phyloP scores from a whole-genome alignment of 2,329 filamentous ascomycete genomes.

The Emericellopsis atlantica region DNA sequence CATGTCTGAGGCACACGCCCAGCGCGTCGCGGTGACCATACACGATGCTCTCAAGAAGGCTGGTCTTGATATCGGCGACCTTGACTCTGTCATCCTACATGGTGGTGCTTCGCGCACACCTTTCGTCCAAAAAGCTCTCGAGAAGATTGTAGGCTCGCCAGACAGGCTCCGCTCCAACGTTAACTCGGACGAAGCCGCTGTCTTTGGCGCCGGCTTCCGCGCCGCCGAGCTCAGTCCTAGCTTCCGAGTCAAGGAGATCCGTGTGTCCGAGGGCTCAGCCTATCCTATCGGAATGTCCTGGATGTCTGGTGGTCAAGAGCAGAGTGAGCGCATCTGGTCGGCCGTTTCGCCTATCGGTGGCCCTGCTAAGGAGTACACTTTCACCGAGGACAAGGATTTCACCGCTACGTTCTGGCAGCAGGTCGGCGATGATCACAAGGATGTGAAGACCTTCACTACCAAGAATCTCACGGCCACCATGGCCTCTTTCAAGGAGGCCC shows the following conservation, averaged over 20 bases:
- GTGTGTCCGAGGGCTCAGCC: slow-evolving; percentile 60
- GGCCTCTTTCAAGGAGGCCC: slow-evolving; percentile 63
- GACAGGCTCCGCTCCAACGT: slow-evolving; percentile 86
- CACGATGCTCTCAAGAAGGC: slow-evolving; percentile 63
- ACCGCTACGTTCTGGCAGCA: slow-evolving; percentile 69
- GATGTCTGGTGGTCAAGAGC: slow-evolving; percentile 50
- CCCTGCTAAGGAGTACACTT: slow-evolving; percentile 69
- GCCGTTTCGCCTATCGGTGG: slow-evolving; percentile 62
- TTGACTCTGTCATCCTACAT: slow-evolving; percentile 87
- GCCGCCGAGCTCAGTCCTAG: slow-evolving; percentile 84
- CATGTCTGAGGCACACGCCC: slow-evolving; percentile 54
- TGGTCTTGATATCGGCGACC: slow-evolving; percentile 57
- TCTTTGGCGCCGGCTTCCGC: slow-evolving; percentile 91
- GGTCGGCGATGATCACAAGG: slow-evolving; percentile 42
- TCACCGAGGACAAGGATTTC: slow-evolving; percentile 77
- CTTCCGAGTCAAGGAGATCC: slow-evolving; percentile 96
- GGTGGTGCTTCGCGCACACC: slow-evolving; percentile 84
- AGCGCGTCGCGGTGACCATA: slow-evolving; percentile 57
- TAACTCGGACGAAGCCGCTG: slow-evolving; percentile 92
- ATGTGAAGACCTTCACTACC: slow-evolving; percentile 56
- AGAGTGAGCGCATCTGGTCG: slow-evolving; percentile 74
- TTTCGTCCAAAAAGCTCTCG: slow-evolving; percentile 83
- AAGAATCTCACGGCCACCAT: slow-evolving; percentile 79
- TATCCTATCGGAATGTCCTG: slow-evolving; percentile 71
- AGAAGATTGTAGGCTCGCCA: slow-evolving; percentile 56